Base-by-base conservation (phyloP, 495 filamentous ascomycete species). In the Cercophora newfieldiana region DNA sequence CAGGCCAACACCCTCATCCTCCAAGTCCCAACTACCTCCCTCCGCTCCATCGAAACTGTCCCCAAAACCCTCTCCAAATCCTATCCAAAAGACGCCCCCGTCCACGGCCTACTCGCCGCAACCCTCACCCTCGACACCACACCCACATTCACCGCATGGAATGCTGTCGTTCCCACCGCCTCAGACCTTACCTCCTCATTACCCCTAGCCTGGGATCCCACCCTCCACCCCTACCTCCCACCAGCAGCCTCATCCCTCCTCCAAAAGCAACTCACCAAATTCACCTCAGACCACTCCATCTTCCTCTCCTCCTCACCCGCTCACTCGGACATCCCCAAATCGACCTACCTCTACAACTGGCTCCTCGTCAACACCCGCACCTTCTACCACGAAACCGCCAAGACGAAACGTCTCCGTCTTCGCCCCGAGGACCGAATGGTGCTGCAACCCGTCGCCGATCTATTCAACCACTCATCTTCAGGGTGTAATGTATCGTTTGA, bases 371-470 rank as follows among this genome's bases (percentile, higher is more conserved):
- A 96, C 70, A 93, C 92, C 2, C 85, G 93, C 58, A 90, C 88
- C 30, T 93, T 97, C 72, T 94, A 90, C 72, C 90, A 86, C 78
- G 78, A 85, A n/a, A 80, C 78, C 21, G 77, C 81, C 1, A 79
- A 75, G 3, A 75, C 80, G 54, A 83, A 88, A 59, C 73, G 61
- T 72, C 81, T 16, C 22, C 55, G 19, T n/a, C 83, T 86, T 0
- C 71, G 80, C 26, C 79, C 75, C 1, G 89, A 91, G 70, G 90
- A 95, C 74, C 85, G 87, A 56, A 91, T 96, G 87, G 90, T 87
- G 0, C 76, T 97, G 67, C 85, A 90, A 75, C 93, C 93, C 1
- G 92, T 96, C 65, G 87, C 92, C 2, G 93, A 97, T 78, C 89
- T 93, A 64, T 92, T 96, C 77, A 97, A 97, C 73, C 93, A 74